These are phyloP conservation scores for Curvularia verruculosa DNA, from an alignment of 2,329 filamentous ascomycete species.

Conservation along the genomic window DNA sequence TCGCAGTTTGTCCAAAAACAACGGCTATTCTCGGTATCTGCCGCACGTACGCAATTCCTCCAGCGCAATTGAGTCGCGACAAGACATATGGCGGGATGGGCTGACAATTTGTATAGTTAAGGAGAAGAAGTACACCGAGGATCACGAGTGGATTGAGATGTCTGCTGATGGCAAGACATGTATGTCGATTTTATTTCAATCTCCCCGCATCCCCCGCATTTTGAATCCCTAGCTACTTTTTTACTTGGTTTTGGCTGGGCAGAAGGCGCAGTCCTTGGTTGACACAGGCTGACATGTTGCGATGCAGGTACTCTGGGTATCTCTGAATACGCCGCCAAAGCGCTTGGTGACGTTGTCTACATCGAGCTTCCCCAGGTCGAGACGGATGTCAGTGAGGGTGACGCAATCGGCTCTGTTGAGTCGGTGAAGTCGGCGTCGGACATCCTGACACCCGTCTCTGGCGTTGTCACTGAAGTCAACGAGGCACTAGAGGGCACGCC, in stretches of 20 bases:
- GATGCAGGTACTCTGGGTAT: slow-evolving; percentile 73
- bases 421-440: slow-evolving; percentile 98
- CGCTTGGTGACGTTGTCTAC: slow-evolving; percentile 95
- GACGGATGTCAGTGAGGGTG: slow-evolving; percentile 73
- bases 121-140: slow-evolving; percentile 88
- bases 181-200: slow-evolving; percentile 40
- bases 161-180: slow-evolving; percentile 81
- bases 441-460: slow-evolving; percentile 86
- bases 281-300: not conserved
- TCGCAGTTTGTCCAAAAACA: slow-evolving; percentile 33
- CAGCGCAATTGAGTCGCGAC: slow-evolving; percentile 7
- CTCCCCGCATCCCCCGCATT: slow-evolving; percentile 12
- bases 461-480: slow-evolving; percentile 79
- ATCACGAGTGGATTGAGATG: slow-evolving; percentile 98
- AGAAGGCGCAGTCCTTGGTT: not conserved
- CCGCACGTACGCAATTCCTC: slow-evolving; percentile 34
- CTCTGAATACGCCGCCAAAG: slow-evolving; percentile 86
- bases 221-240: not conserved
- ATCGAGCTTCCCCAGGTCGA: slow-evolving; percentile 85
- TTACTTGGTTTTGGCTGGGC: not conserved
- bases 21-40: slow-evolving; percentile 50
- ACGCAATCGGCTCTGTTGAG: slow-evolving; percentile 92
- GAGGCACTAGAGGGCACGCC: slow-evolving; percentile 80
- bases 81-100: not conserved
- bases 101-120: slow-evolving; percentile 55